Evolutionary conservation across 768 basidiomycete species (phyloP), one percentile per base, ranked within the genome.

Genomic region (Trametopsis cervina): DNA sequence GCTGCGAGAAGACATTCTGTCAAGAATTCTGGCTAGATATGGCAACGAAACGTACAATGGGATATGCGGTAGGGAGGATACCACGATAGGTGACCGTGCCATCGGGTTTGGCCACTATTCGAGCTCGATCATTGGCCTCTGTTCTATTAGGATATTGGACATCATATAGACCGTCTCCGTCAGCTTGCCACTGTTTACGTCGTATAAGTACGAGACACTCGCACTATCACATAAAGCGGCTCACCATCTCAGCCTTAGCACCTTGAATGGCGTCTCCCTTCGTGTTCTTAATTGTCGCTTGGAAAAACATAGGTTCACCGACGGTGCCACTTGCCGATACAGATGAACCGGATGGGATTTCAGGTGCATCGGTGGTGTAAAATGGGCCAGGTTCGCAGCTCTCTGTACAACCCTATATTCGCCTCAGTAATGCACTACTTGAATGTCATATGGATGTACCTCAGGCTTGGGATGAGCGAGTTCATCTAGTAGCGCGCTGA

Each of bases 401-500:
- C 18, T 64, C 64, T 2, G 65, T 66, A 44, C 57, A 60, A 2
- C 61, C 63, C 59, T 63, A 29, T 17, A 13, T 7, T 18, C 13
- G 5, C 35, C 12, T 37, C 38, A 13, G 21, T 38, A 24, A 46
- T n/a, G n/a, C n/a, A n/a, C n/a, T n/a, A n/a, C n/a, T n/a, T n/a
- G n/a, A n/a, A n/a, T n/a, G n/a, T n/a, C n/a, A n/a, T n/a, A n/a
- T n/a, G 29, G 20, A 48, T 56, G 23, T 43, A 63, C 62, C 33
- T 55, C 44, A 4, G 66, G 62, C 49, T 60, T 61, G 3, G 70
- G 68, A 43, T 66, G 65, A 38, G 62, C 57, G 21, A 67, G 53
- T 50, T 64, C 63, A 45, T 71, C 70, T 21, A 71, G 57, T 11
- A 70, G 58, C 7, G 64, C 68, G 33, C 64, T 66, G 15, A 69